Evolutionary conservation across 2,329 filamentous ascomycete genomes (phyloP).

Genomic region (Diplodia seriata): DNA sequence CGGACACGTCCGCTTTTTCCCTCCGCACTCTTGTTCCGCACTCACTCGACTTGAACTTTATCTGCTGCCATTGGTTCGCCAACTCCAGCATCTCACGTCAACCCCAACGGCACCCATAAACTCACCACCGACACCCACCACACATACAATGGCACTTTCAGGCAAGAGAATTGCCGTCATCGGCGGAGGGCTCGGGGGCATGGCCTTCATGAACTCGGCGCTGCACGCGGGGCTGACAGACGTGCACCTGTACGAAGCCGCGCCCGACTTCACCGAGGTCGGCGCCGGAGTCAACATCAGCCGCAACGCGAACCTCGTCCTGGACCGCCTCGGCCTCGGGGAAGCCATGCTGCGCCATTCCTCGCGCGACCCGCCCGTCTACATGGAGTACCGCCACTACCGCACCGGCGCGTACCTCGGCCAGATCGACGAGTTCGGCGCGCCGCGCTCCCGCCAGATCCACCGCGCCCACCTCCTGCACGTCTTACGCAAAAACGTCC

Average conservation of each 20-base stretch:
- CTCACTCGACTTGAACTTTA: too few relatives aligned
- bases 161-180: conserved; percentile 22
- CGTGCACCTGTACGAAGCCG: conserved; percentile 48
- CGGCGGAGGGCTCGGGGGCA: conserved; percentile 37
- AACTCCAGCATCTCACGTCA: too few relatives aligned
- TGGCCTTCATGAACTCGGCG: conserved; percentile 48
- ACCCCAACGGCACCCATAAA: too few relatives aligned
- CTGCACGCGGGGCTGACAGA: conserved; percentile 44
- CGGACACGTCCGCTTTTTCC: too few relatives aligned
- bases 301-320: conserved; percentile 46
- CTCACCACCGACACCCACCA: too few relatives aligned
- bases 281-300: conserved; percentile 50
- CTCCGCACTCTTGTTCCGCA: neutral
- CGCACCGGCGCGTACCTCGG: conserved; percentile 24
- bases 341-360: conserved; percentile 46
- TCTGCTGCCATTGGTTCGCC: neutral
- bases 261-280: conserved; percentile 47
- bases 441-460: conserved; percentile 24
- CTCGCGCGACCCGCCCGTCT: conserved; percentile 43
- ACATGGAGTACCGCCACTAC: conserved; percentile 33
- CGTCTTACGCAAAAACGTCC: conserved; percentile 1
- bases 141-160: neutral
- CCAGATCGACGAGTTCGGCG: conserved; percentile 26
- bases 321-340: conserved; percentile 44
- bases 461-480: conserved; percentile 12